Conservation (phyloP, 1,139 yeast species). For the Scheffersomyces parashehatae region DNA sequence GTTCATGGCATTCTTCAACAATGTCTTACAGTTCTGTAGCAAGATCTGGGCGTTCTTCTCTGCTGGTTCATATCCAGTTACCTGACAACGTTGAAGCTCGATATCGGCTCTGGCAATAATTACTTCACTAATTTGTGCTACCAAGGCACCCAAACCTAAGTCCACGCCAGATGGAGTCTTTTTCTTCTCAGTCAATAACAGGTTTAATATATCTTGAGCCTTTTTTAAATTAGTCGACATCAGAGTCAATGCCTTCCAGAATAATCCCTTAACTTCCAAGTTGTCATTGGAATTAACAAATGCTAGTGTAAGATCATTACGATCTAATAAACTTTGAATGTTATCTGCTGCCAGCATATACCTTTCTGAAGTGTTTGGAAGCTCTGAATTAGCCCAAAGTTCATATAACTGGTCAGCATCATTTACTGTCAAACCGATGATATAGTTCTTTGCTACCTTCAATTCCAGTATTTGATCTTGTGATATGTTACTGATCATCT, state of each 20-base stretch:
- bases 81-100: constrained; percentile 48
- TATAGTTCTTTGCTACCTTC: constrained; percentile 21
- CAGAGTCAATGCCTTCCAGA: constrained; percentile 43
- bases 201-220: constrained; percentile 37
- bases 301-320: constrained; percentile 26
- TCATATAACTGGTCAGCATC: constrained; percentile 18
- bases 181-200: constrained; percentile 18
- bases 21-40: constrained; percentile 37
- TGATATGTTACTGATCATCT: constrained; percentile 28
- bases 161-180: constrained; percentile 18
- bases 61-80: constrained; percentile 30
- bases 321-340: constrained; percentile 43
- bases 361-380: constrained; percentile 34
- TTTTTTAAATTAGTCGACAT: constrained; percentile 38
- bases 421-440: constrained; percentile 21
- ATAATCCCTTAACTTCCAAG: constrained; percentile 9
- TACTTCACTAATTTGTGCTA: constrained; percentile 44
- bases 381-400: constrained; percentile 23
- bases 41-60: constrained; percentile 29
- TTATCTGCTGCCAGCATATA: constrained; percentile 45
- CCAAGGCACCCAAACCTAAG: constrained; percentile 34
- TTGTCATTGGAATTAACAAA: constrained; percentile 8
- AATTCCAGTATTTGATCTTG: constrained; percentile 25
- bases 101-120: constrained; percentile 53
- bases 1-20: constrained; percentile 50